phyloP scores from a whole-genome alignment of 2,329 filamentous ascomycete species.

The Fusarium papillatum region DNA sequence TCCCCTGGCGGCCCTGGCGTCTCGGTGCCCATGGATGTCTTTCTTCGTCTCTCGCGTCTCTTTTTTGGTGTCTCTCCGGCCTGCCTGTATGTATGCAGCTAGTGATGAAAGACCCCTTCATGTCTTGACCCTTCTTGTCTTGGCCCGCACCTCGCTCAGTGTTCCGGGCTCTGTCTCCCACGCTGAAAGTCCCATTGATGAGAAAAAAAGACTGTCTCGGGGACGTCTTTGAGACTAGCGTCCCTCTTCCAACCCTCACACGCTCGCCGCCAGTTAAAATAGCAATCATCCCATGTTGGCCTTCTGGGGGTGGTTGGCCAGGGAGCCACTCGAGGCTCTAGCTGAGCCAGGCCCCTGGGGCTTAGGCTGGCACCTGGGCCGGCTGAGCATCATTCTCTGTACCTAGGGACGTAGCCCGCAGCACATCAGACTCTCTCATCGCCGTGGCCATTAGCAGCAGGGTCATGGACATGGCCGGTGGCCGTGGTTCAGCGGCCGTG shows the following conservation, averaged over 20 bases:
- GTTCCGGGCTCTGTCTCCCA: constrained; percentile 21
- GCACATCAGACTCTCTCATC: neutral
- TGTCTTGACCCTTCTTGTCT: constrained; percentile 30
- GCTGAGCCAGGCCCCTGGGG: constrained; percentile 10
- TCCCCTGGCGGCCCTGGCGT: constrained; percentile 22
- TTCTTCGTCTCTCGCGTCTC: neutral
- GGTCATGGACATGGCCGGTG: constrained; percentile 9
- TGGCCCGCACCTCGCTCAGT: constrained; percentile 29
- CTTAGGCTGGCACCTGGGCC: constrained; percentile 19
- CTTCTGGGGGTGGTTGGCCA: constrained; percentile 9
- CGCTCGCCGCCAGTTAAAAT: constrained; percentile 21
- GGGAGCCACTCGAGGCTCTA: constrained; percentile 17
- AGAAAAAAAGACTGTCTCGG: constrained; percentile 8
- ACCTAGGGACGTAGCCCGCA: constrained; percentile 1
- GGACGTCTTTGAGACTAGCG: constrained; percentile 15
- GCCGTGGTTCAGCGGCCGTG: constrained; percentile 20
- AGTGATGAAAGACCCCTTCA: constrained; percentile 20
- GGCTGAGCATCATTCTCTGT: constrained; percentile 34
- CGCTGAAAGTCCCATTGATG: constrained; percentile 5
- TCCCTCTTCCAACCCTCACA: neutral
- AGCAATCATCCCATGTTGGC: constrained; percentile 17
- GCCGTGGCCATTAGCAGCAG: constrained; percentile 13
- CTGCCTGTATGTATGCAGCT: constrained; percentile 1
- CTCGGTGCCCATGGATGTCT: constrained; percentile 1
- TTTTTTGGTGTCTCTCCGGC: neutral